Evolutionary conservation across 2,329 filamentous ascomycete species (phyloP).

Genomic region (Piedraia hortae): DNA sequence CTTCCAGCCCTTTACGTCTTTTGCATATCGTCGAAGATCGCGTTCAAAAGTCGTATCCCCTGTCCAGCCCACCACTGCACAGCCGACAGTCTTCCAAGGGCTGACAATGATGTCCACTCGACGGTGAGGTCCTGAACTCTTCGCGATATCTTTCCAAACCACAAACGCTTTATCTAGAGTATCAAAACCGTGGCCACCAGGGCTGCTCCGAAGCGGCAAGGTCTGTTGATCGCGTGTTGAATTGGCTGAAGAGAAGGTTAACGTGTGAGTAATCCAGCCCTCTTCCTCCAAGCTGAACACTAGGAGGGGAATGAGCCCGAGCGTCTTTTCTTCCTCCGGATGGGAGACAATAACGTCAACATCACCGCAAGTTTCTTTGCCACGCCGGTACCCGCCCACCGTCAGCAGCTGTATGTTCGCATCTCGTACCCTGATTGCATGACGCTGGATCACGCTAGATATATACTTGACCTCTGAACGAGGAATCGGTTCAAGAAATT

Average conservation of each 20-base stretch:
- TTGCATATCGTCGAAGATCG: slow-evolving; percentile 58
- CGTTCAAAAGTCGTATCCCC: slow-evolving; percentile 75
- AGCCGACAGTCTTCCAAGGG: slow-evolving; percentile 71
- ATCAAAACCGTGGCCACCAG: slow-evolving; percentile 41
- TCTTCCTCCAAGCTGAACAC: slow-evolving; percentile 40
- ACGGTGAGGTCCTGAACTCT: slow-evolving; percentile 49
- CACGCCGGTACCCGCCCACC: slow-evolving; percentile 58
- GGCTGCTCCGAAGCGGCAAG: slow-evolving; percentile 22
- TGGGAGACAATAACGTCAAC: slow-evolving; percentile 72
- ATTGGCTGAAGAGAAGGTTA: slow-evolving; percentile 40
- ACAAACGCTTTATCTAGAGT: slow-evolving; percentile 76
- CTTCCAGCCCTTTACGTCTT: slow-evolving; percentile 42
- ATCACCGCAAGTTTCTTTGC: slow-evolving; percentile 47
- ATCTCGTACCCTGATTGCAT: slow-evolving; percentile 36
- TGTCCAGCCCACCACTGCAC: slow-evolving; percentile 59
- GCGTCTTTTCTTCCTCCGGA: slow-evolving; percentile 38
- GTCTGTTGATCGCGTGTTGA: slow-evolving; percentile 45
- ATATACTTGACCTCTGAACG: slow-evolving; percentile 48
- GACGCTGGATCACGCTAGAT: slow-evolving; percentile 29
- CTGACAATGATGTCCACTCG: slow-evolving; percentile 79
- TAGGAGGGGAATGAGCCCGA: slow-evolving; percentile 42
- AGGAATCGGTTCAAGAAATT: slow-evolving; percentile 45
- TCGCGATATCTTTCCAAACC: slow-evolving; percentile 50
- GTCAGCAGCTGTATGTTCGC: slow-evolving; percentile 30
- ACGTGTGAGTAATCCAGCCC: slow-evolving; percentile 53